Conservation (phyloP, 2,329 filamentous ascomycete species). For the Exophiala bonariae region DNA sequence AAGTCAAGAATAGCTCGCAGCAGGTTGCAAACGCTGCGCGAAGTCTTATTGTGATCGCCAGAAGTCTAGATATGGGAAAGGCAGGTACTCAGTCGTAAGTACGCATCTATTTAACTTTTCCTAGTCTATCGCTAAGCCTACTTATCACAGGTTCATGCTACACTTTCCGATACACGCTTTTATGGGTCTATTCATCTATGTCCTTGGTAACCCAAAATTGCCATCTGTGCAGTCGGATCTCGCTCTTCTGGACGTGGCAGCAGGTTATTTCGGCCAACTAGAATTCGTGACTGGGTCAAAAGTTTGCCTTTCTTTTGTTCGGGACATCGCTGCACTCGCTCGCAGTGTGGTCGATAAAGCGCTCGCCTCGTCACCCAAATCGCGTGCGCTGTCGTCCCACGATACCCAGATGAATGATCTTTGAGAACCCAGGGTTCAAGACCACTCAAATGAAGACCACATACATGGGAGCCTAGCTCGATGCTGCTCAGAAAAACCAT, state of each 20-base stretch:
- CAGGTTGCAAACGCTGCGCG: conserved; percentile 3
- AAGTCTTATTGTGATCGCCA: conserved; percentile 4
- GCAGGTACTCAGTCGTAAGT: neutral
- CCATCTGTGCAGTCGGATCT: neutral
- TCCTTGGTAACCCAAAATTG: neutral
- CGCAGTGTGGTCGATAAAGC: neutral
- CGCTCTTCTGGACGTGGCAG: neutral
- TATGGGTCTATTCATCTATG: neutral
- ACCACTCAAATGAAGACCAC: no score
- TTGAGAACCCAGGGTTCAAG: no score
- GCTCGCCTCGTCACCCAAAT: neutral
- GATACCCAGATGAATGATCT: no score
- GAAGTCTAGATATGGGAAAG: conserved; percentile 2
- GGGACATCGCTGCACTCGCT: neutral
- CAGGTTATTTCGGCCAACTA: neutral
- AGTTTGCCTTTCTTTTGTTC: neutral
- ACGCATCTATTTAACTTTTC: no score
- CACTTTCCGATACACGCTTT: neutral
- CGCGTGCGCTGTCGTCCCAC: no score
- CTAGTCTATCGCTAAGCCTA: no score
- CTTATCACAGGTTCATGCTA: no score
- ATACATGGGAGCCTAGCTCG: no score
- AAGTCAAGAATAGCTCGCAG: conserved; percentile 1
- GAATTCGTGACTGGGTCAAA: neutral
- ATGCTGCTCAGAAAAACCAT: no score